Conservation (phyloP, 2,329 filamentous ascomycete genomes). For the Apiospora marii region DNA sequence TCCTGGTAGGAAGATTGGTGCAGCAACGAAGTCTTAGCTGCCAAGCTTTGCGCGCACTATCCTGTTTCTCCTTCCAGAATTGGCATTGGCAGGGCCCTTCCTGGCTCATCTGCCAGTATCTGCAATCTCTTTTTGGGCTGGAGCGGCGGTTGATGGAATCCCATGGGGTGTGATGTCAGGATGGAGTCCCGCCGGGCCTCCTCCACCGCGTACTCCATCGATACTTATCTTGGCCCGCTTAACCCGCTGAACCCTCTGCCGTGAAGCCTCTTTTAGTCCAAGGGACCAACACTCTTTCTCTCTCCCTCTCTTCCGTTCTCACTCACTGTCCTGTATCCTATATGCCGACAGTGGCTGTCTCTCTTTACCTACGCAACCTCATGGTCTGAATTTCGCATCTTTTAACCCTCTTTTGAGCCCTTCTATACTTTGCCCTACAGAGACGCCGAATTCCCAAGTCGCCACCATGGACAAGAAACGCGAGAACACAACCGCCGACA, state of each 20-base stretch:
- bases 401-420: conserved; percentile 4
- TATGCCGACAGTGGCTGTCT: conserved; percentile 1
- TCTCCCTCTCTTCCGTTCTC: background rate
- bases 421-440: background rate
- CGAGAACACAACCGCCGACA: conserved; percentile 24
- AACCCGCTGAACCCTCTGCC: conserved; percentile 6
- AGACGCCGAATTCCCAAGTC: background rate
- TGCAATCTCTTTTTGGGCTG: conserved; percentile 19
- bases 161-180: conserved; percentile 22
- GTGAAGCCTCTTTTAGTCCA: conserved; percentile 18
- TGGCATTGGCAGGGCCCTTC: conserved; percentile 7
- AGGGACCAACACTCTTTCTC: background rate
- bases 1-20: background rate
- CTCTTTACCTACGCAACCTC: background rate
- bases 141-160: background rate
- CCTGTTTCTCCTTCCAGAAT: conserved; percentile 18
- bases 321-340: background rate
- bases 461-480: conserved; percentile 27
- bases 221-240: conserved; percentile 6
- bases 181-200: conserved; percentile 18
- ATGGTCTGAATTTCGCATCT: background rate
- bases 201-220: conserved; percentile 15
- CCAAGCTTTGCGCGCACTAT: conserved; percentile 10
- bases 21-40: background rate
- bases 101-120: conserved; percentile 4